These are phyloP conservation scores for Erodium texanum DNA, from an alignment of 441 rosid genomes.

Conservation along the genomic window DNA sequence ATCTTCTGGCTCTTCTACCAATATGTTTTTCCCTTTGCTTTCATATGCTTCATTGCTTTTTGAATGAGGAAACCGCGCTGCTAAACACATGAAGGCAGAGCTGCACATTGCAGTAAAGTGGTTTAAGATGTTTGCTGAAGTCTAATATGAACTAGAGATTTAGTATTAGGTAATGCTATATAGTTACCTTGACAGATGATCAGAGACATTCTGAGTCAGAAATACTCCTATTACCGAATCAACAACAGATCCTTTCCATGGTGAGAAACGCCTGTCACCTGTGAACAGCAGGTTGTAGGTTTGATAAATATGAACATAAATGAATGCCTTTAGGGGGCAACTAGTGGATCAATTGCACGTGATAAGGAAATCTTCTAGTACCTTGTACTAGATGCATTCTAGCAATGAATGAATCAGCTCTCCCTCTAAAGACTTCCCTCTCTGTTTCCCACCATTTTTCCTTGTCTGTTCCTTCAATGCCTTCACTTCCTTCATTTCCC, in stretches of 20 bases:
- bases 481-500: conserved; percentile 61
- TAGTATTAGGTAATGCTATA: conserved; percentile 12
- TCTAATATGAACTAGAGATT: conserved; percentile 15
- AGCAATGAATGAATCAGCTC: conserved; percentile 89
- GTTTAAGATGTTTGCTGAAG: conserved; percentile 15
- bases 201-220: conserved; percentile 96
- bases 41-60: conserved; percentile 24
- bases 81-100: conserved; percentile 93
- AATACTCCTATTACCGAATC: conserved; percentile 96
- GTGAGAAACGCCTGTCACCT: conserved; percentile 97
- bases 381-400: conserved; percentile 99
- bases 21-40: conserved; percentile 22
- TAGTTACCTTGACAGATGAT: conserved; percentile 92
- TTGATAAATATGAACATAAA: background rate
- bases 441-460: conserved; percentile 86
- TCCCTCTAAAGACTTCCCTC: conserved; percentile 63
- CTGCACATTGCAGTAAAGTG: conserved; percentile 38
- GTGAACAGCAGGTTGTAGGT: conserved; percentile 26
- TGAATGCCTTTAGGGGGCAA: conserved; percentile 9
- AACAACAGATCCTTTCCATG: conserved; percentile 98
- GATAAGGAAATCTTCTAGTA: conserved; percentile 21
- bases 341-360: conserved; percentile 9
- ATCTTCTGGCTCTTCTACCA: conserved; percentile 62
- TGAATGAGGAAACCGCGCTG: conserved; percentile 66
- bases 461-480: conserved; percentile 36